phyloP scores from a whole-genome alignment of 1,284 basidiomycete species.

The Vanrija pseudolonga region DNA sequence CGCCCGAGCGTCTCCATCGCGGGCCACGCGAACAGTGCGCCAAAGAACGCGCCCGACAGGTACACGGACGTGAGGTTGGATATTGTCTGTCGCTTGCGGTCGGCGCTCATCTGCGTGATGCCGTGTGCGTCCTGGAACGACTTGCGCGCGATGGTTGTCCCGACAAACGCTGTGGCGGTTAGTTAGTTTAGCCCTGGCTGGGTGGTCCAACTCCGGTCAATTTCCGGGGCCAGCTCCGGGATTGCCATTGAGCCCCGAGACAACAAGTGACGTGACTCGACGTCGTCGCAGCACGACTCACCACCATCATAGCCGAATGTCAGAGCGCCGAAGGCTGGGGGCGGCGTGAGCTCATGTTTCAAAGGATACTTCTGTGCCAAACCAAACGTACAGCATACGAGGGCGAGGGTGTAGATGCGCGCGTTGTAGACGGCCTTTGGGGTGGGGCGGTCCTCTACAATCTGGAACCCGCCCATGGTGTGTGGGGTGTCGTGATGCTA shows the following conservation, averaged over 20 bases:
- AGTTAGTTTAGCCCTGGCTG: too few relatives aligned
- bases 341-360: too few relatives aligned
- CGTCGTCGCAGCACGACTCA: too few relatives aligned
- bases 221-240: too few relatives aligned
- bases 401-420: slow-evolving; percentile 51
- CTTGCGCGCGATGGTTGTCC: slow-evolving; percentile 50
- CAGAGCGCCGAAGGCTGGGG: slow-evolving; percentile 35
- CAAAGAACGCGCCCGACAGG: slow-evolving; percentile 48
- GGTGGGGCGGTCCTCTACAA: slow-evolving; percentile 51
- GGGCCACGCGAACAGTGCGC: slow-evolving; percentile 30
- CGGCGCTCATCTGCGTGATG: slow-evolving; percentile 19
- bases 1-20: slow-evolving; percentile 39
- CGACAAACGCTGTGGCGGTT: slow-evolving; percentile 49
- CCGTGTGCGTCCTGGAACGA: slow-evolving; percentile 48
- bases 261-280: too few relatives aligned
- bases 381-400: slow-evolving; percentile 20
- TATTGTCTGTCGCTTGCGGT: slow-evolving; percentile 31
- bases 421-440: slow-evolving; percentile 55
- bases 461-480: slow-evolving; percentile 22
- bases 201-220: too few relatives aligned
- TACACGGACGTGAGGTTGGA: slow-evolving; percentile 50
- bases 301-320: slow-evolving; percentile 52
- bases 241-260: too few relatives aligned
- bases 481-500: too few relatives aligned
- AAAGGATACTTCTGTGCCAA: too few relatives aligned